A percentile compares a stretch with the other conserved stretches of the same genome.
Evolutionary conservation across 73 alveolate genomes (phyloP).

Genomic region (Breviolum minutum): DNA sequence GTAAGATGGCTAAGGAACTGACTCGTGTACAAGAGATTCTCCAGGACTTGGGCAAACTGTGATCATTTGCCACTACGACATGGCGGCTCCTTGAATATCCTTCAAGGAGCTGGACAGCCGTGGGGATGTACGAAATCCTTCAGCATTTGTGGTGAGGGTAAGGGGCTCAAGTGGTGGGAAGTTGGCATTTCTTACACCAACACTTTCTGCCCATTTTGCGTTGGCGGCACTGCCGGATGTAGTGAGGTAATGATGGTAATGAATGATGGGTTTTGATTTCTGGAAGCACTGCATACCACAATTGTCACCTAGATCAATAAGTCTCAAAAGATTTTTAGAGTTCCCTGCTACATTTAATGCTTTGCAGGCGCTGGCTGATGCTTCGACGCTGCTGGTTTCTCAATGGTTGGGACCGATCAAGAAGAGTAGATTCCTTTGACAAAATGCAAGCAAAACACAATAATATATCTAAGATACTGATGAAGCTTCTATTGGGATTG

Average conservation of each 20-base stretch:
- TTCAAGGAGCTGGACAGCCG: slow-evolving; percentile 49
- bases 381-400: background rate
- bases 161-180: background rate
- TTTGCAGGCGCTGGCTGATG: slow-evolving; percentile 19
- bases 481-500: too few relatives aligned
- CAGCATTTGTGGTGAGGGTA: slow-evolving; percentile 78
- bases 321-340: too few relatives aligned
- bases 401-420: background rate
- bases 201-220: too few relatives aligned
- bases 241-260: background rate
- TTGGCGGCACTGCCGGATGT: background rate
- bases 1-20: slow-evolving; percentile 9
- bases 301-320: too few relatives aligned
- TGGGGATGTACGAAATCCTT: slow-evolving; percentile 74
- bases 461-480: too few relatives aligned
- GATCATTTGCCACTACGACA: background rate
- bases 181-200: too few relatives aligned
- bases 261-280: background rate
- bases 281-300: background rate
- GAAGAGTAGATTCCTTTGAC: background rate
- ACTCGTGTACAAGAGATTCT: slow-evolving; percentile 69
- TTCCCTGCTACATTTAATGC: too few relatives aligned
- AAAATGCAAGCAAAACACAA: too few relatives aligned
- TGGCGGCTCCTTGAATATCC: background rate
- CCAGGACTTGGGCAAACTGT: background rate